A percentile compares a stretch with the other conserved stretches of the same genome.
phyloP scores from a whole-genome alignment of 768 basidiomycete genomes.

The Piloderma croceum region DNA sequence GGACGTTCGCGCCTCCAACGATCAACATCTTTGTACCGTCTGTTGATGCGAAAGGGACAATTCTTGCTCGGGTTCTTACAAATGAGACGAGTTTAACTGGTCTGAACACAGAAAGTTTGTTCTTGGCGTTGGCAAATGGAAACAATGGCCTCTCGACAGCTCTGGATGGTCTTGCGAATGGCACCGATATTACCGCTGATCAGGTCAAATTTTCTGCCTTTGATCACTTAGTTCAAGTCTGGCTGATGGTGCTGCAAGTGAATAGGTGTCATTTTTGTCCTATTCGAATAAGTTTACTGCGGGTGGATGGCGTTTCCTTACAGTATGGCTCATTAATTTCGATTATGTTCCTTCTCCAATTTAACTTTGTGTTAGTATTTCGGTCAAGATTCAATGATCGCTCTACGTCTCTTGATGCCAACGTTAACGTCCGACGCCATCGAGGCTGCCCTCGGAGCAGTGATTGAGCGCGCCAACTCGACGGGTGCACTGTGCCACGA shows the following conservation, averaged over 20 bases:
- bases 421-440: constrained; percentile 34
- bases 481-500: constrained; percentile 42
- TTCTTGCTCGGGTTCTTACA: constrained; percentile 30
- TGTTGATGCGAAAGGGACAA: constrained; percentile 11
- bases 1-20: constrained; percentile 27
- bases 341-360: no score
- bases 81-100: constrained; percentile 35
- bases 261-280: constrained; percentile 37
- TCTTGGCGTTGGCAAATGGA: constrained; percentile 26
- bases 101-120: constrained; percentile 26
- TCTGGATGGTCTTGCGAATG: constrained; percentile 25
- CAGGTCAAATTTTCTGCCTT: constrained; percentile 7
- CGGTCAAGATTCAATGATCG: constrained; percentile 39
- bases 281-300: constrained; percentile 36
- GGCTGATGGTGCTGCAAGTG: no score
- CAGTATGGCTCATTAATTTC: constrained; percentile 26
- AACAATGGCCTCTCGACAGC: constrained; percentile 22
- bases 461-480: constrained; percentile 35
- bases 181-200: constrained; percentile 18
- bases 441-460: constrained; percentile 39
- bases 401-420: constrained; percentile 36
- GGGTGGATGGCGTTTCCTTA: constrained; percentile 42
- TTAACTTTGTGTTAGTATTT: constrained; percentile 19
- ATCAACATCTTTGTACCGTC: constrained; percentile 30
- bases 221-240: no score